A percentile compares a stretch with the other conserved stretches of the same genome.
These are phyloP conservation scores for Ascochyta pisi DNA, from an alignment of 2,329 filamentous ascomycete species.

Conservation along the genomic window DNA sequence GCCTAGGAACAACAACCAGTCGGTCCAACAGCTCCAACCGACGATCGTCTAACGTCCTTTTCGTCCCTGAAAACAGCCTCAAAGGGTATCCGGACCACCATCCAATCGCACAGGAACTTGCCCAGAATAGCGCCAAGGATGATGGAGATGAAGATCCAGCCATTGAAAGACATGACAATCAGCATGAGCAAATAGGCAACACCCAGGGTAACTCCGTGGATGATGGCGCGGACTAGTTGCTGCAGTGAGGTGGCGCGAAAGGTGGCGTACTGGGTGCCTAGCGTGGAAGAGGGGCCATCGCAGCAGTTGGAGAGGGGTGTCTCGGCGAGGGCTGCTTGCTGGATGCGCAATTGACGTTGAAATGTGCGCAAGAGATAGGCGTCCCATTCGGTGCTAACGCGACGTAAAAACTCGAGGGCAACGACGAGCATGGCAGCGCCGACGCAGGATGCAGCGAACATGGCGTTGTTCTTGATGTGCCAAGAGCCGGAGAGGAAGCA, in stretches of 20 bases:
- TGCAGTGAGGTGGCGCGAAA: conserved; percentile 67
- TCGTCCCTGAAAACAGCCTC: conserved; percentile 23
- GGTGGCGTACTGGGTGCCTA: conserved; percentile 36
- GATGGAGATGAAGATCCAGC: conserved; percentile 81
- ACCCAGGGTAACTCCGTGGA: conserved; percentile 75
- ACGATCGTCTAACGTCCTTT: conserved; percentile 32
- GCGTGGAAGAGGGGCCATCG: conserved; percentile 29
- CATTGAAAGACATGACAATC: conserved; percentile 70
- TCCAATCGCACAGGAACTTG: conserved; percentile 75
- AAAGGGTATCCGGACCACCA: conserved; percentile 42
- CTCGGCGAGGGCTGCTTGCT: conserved; percentile 29
- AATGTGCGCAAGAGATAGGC: conserved; percentile 66
- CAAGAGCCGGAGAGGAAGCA: conserved; percentile 74
- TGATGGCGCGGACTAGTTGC: conserved; percentile 69
- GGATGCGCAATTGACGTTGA: conserved; percentile 41
- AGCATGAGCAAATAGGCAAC: conserved; percentile 83
- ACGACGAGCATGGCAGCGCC: conserved; percentile 78
- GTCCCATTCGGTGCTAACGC: conserved; percentile 75
- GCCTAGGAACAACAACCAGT: conserved; percentile 39
- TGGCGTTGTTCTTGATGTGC: conserved; percentile 71
- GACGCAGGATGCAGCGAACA: conserved; percentile 83
- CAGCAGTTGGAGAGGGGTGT: conserved; percentile 33
- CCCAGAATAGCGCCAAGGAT: conserved; percentile 78
- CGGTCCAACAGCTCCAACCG: conserved; percentile 35
- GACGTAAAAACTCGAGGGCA: conserved; percentile 74